These are phyloP conservation scores for Xylariales sp. DNA, from an alignment of 2,329 filamentous ascomycete species.

Conservation along the genomic window DNA sequence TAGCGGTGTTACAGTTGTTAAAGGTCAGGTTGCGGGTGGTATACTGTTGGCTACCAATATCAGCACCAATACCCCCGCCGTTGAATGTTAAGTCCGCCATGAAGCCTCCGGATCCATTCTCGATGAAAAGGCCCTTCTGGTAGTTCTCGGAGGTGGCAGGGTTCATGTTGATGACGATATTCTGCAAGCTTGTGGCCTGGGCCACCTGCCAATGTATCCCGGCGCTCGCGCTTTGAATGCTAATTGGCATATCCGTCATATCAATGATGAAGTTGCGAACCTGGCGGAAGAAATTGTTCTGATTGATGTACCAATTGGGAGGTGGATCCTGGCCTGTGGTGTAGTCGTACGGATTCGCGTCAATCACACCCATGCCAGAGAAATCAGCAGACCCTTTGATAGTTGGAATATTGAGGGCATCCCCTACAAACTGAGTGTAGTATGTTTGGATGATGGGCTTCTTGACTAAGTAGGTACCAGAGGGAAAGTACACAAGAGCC, in stretches of 20 bases:
- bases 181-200: conserved; percentile 84
- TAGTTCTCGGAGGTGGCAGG: conserved; percentile 70
- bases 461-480: conserved; percentile 86
- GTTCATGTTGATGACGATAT: conserved; percentile 84
- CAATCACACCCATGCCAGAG: conserved; percentile 86
- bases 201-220: conserved; percentile 88
- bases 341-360: conserved; percentile 81
- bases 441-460: conserved; percentile 86
- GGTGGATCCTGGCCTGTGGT: conserved; percentile 60
- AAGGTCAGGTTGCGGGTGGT: conserved; percentile 86
- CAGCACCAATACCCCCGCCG: conserved; percentile 81
- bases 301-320: conserved; percentile 81
- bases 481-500: conserved; percentile 90
- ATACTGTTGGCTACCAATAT: conserved; percentile 89
- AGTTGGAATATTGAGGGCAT: conserved; percentile 76
- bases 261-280: conserved; percentile 86
- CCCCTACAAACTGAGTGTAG: conserved; percentile 92
- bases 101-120: conserved; percentile 86
- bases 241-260: conserved; percentile 68
- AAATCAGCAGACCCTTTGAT: conserved; percentile 81
- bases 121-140: conserved; percentile 85
- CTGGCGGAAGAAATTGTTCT: conserved; percentile 87
- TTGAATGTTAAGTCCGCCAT: conserved; percentile 87
- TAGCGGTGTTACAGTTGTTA: conserved; percentile 82
- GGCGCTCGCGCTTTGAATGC: conserved; percentile 67